Conservation (phyloP, 208 protist species). For the Balamuthia mandrillaris region DNA sequence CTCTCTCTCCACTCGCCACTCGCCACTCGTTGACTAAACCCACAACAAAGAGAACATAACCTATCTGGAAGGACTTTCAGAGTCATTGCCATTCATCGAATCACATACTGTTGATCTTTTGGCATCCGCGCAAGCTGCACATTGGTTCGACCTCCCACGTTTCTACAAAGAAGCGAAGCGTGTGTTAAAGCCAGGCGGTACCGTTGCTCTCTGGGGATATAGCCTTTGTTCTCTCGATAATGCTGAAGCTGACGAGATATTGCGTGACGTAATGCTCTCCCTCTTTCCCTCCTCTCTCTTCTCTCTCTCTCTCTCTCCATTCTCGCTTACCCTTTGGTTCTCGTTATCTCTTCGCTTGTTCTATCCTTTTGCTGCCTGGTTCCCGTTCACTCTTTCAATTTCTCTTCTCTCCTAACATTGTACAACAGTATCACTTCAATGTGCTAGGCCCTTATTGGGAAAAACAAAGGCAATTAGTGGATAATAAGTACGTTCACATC, state of each 20-base stretch:
- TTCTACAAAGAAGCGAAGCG: background rate
- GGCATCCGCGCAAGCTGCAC: background rate
- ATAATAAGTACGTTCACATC: background rate
- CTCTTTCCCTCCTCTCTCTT: no score
- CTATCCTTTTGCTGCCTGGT: background rate
- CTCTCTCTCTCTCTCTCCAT: background rate
- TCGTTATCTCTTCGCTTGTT: background rate
- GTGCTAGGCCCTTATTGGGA: conserved; percentile 20
- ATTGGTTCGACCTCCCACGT: background rate
- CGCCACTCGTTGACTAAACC: no score
- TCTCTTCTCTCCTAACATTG: no score
- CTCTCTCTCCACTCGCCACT: no score
- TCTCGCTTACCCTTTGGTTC: background rate
- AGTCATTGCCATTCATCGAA: no score
- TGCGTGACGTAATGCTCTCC: background rate
- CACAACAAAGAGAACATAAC: no score
- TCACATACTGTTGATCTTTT: conserved; percentile 4
- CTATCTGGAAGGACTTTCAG: no score
- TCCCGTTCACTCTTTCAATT: no score
- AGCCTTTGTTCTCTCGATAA: background rate
- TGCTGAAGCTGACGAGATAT: background rate
- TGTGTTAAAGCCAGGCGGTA: conserved; percentile 26
- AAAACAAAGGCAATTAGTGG: background rate
- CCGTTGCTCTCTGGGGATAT: conserved; percentile 20
- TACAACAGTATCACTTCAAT: background rate